Evolutionary conservation across 2,329 filamentous ascomycete genomes (phyloP), one percentile per base, ranked within the genome.

Genomic region (Fusarium buharicum): DNA sequence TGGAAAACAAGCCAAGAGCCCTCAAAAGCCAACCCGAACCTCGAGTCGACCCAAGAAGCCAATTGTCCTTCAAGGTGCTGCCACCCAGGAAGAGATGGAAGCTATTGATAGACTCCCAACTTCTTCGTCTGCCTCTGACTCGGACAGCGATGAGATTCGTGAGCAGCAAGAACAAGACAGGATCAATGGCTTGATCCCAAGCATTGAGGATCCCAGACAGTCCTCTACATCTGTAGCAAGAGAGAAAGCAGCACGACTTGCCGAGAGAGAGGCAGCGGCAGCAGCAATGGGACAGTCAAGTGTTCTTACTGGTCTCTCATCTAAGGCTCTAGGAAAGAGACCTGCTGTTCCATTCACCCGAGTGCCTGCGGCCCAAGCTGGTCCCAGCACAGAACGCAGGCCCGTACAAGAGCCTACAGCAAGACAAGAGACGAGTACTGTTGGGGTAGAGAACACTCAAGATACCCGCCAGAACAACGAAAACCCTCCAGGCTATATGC

Each of bases 1-100:
- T 44, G 18, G 10, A 3, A 30, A 17, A 38, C 18, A 27, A 24
- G 27, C 43, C 10, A 33, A 36, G 12, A n/a, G 3, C 3, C 3
- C 8, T 18, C 22, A 18, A 9, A 11, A 9, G 14, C 11, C 9
- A 7, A 22, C 9, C 6, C 52, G 47, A 20, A 1, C 3, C 4
- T 62, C 53, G n/a, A 6, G 0, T 0, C 16, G 59, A 8, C 2
- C 4, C 17, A 37, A 2, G 2, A 62, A 37, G 14, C 38, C 1
- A 16, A 6, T 8, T 1, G 1, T 1, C 4, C 13, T 3, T 3
- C 20, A 5, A 3, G 18, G 14, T 10, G 20, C 1, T 12, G 50
- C 50, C 7, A 28, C 30, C 5, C 28, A 40, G 5, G 16, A 60
- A 8, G 38, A 52, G 4, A 18, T 33, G 7, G 38, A 37, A 48